Base-by-base conservation (phyloP, 1,284 basidiomycete genomes). In the Cutaneotrichosporon sp. region DNA sequence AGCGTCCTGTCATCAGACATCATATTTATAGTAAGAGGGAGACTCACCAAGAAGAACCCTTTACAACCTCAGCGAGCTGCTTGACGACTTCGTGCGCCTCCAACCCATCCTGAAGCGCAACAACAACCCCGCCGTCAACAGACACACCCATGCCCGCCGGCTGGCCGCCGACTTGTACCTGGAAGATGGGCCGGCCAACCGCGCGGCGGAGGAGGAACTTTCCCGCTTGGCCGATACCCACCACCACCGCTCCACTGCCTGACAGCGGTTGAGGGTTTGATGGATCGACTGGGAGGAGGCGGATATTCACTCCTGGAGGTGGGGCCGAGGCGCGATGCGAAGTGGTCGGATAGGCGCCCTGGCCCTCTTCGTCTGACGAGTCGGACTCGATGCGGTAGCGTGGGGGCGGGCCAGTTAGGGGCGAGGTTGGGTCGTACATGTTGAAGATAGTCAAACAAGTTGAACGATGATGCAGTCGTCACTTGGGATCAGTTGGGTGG, bases 361-460 rank as follows among this genome's bases (percentile, higher is more conserved):
- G 72, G 7, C 76, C 76, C 68, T 78, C 76, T 65, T 80, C 78
- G 58, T 80, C 78, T 1, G 75, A 76, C 11, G 72, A 75, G 65
- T 80, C 78, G 11, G 78, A 80, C 64, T 80, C 78, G 60, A 80
- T 70, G 30, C 74, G 69, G 66, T 80, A 80, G 49, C 78, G 71
- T 26, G 76, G 76, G 11, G 76, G 76, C 10, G 76, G 76, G 5
- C 69, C 75, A 5, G 62, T 61, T 21, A 77, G 61, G 1, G 71
- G 40, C 2, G 72, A 69, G 14, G 72, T 59, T 5, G 75, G 76
- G 67, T 79, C 77, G 73, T 72, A 67, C 76, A 78, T 78, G 26
- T 52, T 22, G 34, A 56, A 18, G 56, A 40, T 21, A 34, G 32
- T 36, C 26, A 26, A 13, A 36, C 34, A 36, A 38, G 26, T 34